Evolutionary conservation across 2,329 filamentous ascomycete species (phyloP).

Genomic region (Colletotrichum noveboracense): DNA sequence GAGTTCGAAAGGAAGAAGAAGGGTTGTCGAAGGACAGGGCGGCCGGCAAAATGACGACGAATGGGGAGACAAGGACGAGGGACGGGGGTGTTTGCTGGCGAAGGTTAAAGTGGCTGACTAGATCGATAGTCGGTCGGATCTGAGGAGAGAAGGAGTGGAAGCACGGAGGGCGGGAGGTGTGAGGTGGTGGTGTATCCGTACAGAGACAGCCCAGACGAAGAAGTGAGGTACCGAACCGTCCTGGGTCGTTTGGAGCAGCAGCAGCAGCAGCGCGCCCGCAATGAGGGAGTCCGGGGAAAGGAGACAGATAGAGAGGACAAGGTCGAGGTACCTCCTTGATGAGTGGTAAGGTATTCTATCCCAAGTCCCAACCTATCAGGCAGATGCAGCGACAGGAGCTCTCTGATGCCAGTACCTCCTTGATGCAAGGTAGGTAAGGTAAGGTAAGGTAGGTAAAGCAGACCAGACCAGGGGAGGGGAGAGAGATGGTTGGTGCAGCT

Average conservation of each 20-base stretch:
- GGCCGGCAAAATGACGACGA: conserved; percentile 18
- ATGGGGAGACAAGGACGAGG: conserved; percentile 11
- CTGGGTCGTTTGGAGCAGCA: neutral
- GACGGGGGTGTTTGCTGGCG: conserved; percentile 7
- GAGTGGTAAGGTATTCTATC: neutral
- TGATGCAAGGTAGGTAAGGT: neutral
- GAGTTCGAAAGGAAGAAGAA: conserved; percentile 22
- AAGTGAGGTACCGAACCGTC: neutral
- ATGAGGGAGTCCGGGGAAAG: neutral
- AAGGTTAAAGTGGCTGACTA: conserved; percentile 19
- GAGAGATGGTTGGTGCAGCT: neutral
- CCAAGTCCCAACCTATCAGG: neutral
- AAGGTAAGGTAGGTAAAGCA: neutral
- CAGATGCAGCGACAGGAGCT: neutral
- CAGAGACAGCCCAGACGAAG: neutral
- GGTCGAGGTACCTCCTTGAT: neutral
- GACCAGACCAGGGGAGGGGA: neutral
- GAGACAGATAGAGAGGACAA: neutral
- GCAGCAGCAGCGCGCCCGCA: neutral
- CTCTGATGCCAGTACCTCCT: neutral
- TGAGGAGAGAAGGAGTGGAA: neutral
- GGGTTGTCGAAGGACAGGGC: conserved; percentile 15
- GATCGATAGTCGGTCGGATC: conserved; percentile 21
- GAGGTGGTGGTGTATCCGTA: neutral
- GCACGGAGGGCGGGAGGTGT: neutral